A percentile compares a stretch with the other conserved stretches of the same genome.
Conservation (phyloP, 208 protist genomes). For the Crithidia expoeki region DNA sequence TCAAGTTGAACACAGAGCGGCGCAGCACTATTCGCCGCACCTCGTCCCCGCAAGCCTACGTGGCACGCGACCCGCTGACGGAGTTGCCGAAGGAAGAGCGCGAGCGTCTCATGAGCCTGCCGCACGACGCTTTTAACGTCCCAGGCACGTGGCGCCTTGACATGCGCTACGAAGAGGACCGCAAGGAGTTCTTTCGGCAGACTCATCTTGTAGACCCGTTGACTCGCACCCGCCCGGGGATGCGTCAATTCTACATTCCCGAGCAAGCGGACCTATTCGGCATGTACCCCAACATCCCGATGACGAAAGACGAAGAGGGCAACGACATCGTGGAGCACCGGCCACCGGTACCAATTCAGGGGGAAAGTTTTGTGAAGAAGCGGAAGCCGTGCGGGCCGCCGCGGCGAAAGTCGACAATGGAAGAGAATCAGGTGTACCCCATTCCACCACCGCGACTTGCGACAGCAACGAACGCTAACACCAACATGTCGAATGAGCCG, state of each 20-base stretch:
- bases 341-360: slow-evolving; percentile 21
- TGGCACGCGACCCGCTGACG: slow-evolving; percentile 16
- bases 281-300: slow-evolving; percentile 39
- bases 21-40: slow-evolving; percentile 24
- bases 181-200: slow-evolving; percentile 65
- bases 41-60: slow-evolving; percentile 14
- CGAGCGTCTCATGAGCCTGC: slow-evolving; percentile 25
- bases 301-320: slow-evolving; percentile 33
- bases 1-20: slow-evolving; percentile 24
- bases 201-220: slow-evolving; percentile 60
- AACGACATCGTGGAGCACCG: slow-evolving; percentile 22
- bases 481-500: neutral
- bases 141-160: slow-evolving; percentile 46
- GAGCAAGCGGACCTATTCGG: slow-evolving; percentile 56
- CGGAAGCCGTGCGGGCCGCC: slow-evolving; percentile 6
- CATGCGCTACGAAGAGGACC: slow-evolving; percentile 59
- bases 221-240: slow-evolving; percentile 38
- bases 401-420: neutral
- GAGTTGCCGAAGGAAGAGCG: slow-evolving; percentile 25
- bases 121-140: slow-evolving; percentile 17
- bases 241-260: slow-evolving; percentile 47
- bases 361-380: slow-evolving; percentile 19
- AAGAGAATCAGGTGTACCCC: neutral
- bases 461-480: too few relatives aligned
- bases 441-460: neutral